These are phyloP conservation scores for Chlorella sp. DNA, from an alignment of 139 green algal genomes.

Conservation along the genomic window DNA sequence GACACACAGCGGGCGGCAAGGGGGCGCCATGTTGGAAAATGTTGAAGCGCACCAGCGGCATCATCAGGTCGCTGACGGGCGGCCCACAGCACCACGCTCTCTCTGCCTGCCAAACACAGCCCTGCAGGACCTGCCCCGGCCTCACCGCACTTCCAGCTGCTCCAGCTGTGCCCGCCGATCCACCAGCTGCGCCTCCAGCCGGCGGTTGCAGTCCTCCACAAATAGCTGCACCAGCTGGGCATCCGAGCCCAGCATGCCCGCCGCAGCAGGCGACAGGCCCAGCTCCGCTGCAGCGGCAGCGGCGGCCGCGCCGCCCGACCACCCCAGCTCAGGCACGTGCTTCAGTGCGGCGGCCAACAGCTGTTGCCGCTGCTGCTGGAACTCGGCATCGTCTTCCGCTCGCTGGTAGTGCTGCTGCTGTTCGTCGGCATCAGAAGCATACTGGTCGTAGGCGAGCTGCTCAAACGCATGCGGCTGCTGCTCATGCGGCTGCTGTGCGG, in stretches of 20 bases:
- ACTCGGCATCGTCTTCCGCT: neutral
- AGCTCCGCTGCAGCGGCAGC: conserved; percentile 61
- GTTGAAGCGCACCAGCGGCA: too few species aligned
- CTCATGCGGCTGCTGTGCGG: neutral
- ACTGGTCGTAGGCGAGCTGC: neutral
- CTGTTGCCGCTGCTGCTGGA: neutral
- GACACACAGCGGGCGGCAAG: too few species aligned
- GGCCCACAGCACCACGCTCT: too few species aligned
- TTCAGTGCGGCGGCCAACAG: conserved; percentile 19
- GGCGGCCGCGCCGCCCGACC: conserved; percentile 46
- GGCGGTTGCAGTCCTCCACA: conserved; percentile 59
- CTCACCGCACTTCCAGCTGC: conserved; percentile 39
- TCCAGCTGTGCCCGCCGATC: conserved; percentile 34
- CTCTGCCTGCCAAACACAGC: too few species aligned
- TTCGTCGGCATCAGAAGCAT: neutral
- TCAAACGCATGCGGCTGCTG: neutral
- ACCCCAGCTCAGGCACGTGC: conserved; percentile 52
- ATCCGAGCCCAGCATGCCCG: conserved; percentile 54
- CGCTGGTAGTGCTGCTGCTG: neutral
- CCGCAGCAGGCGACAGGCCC: conserved; percentile 62
- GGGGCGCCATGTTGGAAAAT: too few species aligned
- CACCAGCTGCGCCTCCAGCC: conserved; percentile 39
- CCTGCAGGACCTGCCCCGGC: neutral
- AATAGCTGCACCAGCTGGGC: conserved; percentile 69
- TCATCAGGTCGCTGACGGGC: too few species aligned